Evolutionary conservation across 306 rosid species (phyloP).

Genomic region (Prunus padus): DNA sequence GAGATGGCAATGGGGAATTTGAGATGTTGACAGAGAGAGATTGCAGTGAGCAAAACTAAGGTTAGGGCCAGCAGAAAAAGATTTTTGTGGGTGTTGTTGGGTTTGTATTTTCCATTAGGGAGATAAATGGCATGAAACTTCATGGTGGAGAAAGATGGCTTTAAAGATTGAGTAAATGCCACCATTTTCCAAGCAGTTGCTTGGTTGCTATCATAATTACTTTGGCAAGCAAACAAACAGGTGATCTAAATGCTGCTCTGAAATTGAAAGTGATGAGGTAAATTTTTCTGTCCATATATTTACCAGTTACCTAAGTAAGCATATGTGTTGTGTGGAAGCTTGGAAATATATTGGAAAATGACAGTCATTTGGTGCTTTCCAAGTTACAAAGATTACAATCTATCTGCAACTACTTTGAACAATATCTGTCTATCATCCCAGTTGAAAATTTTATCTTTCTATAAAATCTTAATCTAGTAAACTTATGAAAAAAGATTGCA

Average conservation of each 20-base stretch:
- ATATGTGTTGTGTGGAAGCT: neutral
- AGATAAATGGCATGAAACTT: conserved; percentile 38
- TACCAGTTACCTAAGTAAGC: neutral
- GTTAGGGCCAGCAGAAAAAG: conserved; percentile 15
- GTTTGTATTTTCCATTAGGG: conserved; percentile 41
- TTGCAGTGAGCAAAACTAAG: conserved; percentile 25
- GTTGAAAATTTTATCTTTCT: no score
- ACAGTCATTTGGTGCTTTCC: neutral
- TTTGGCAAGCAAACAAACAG: neutral
- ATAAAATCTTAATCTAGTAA: no score
- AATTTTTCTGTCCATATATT: neutral
- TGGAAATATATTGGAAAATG: neutral
- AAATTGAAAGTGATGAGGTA: no score
- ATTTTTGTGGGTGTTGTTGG: conserved; percentile 20
- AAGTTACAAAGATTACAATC: neutral
- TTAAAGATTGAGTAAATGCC: neutral
- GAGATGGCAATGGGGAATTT: conserved; percentile 26
- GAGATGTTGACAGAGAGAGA: conserved; percentile 40
- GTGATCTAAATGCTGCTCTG: no score
- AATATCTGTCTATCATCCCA: neutral
- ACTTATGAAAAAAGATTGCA: no score
- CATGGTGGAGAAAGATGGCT: conserved; percentile 34
- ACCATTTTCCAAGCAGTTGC: neutral
- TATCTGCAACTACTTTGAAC: neutral
- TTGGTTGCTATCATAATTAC: conserved; percentile 12